Evolutionary conservation across 805 yeast genomes (phyloP), one percentile per base, ranked within the genome.

Genomic region (Candida pseudoglaebosa): DNA sequence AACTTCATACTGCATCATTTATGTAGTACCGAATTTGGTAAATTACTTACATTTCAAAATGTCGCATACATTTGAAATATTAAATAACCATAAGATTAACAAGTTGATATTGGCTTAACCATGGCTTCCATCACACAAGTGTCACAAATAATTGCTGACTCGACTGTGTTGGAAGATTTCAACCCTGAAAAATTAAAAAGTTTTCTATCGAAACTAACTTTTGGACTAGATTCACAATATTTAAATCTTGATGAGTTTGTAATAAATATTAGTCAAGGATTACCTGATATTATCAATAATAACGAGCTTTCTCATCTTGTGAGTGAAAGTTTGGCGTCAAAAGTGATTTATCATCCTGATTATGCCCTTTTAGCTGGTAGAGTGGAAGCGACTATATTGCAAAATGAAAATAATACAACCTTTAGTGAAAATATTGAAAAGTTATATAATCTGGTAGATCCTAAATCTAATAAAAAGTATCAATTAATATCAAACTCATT

Each of bases 401-500:
- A 55, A 33, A 41, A 46, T 28, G 32, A 34, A 14, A 42, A 47
- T 31, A 30, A 36, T 15, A 48, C 53, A 8, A 32, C 38, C 2
- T 67, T 67, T 31, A 44, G 60, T 22, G 57, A 51, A 8, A 58
- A 52, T 46, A 48, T 62, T 13, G 32, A 29, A 6, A 21, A 46
- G 12, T 49, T 37, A 22, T 42, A 22, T 41, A 47, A 28, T 31
- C 42, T 18, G 14, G 29, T 1, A 39, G 42, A 34, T 45, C 45
- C 14, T 37, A 43, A 38, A n/a, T 20, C 20, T 38, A 47, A 4
- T 2, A 36, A 33, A 22, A 34, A 38, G 3, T 42, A 39, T 22
- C 88, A 93, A 7, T 72, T 88, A 80, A 71, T 91, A 21, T 78
- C 95, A 2, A 66, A 82, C 31, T 78, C 75, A 41, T 76, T 84